Conservation (phyloP, 2,329 filamentous ascomycete genomes). For the Aureobasidium sp. region DNA sequence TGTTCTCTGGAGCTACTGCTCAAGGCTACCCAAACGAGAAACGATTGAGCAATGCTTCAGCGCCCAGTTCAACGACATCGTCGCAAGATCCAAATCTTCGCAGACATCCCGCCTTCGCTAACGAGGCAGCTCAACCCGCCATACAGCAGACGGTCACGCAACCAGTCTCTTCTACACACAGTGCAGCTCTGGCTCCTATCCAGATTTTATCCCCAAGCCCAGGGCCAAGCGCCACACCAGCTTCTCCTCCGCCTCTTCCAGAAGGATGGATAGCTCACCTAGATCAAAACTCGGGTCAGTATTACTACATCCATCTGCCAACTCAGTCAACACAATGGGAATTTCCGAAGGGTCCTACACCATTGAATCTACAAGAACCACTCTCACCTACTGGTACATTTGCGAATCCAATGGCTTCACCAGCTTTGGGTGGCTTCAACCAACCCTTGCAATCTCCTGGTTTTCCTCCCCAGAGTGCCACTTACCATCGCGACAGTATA, state of each 20-base stretch:
- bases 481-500: conserved; percentile 63
- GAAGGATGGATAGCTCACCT: conserved; percentile 98
- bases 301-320: conserved; percentile 96
- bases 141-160: conserved; percentile 48
- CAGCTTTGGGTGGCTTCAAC: conserved; percentile 42
- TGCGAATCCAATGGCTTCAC: conserved; percentile 39
- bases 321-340: conserved; percentile 98
- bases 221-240: conserved; percentile 51
- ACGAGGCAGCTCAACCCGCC: conserved; percentile 53
- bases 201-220: conserved; percentile 33
- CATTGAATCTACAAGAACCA: conserved; percentile 76
- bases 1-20: conserved; percentile 37
- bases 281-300: conserved; percentile 91
- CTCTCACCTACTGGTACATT: conserved; percentile 66
- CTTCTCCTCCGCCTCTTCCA: conserved; percentile 84
- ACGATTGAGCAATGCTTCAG: conserved; percentile 37
- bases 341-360: conserved; percentile 91
- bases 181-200: conserved; percentile 36
- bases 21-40: conserved; percentile 74
- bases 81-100: conserved; percentile 23
- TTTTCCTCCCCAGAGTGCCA: conserved; percentile 73
- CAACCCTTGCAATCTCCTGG: conserved; percentile 72
- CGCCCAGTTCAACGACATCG: conserved; percentile 16
- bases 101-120: conserved; percentile 85
- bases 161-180: conserved; percentile 38